Conservation (phyloP, 2,329 filamentous ascomycete genomes). For the Mollisiaceae sp. region DNA sequence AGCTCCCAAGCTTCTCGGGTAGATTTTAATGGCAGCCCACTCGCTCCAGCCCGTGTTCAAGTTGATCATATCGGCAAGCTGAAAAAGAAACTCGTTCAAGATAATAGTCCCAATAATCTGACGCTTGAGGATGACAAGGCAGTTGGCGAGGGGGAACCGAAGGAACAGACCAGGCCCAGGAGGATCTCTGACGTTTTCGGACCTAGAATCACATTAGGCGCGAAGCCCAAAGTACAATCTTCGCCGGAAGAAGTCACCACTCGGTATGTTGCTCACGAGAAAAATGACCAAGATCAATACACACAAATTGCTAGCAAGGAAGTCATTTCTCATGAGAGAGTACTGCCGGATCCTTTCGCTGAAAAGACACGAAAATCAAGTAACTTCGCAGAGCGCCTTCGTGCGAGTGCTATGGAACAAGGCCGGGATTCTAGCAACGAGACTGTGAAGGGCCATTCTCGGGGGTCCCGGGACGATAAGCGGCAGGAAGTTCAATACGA, state of each 20-base stretch:
- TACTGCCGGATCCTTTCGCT: slow-evolving; percentile 37
- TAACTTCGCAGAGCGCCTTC: slow-evolving; percentile 34
- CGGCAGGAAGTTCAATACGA: neutral
- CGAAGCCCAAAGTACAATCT: slow-evolving; percentile 34
- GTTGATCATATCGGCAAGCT: slow-evolving; percentile 29
- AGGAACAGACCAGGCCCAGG: slow-evolving; percentile 9
- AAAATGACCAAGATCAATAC: slow-evolving; percentile 33
- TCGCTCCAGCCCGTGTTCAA: slow-evolving; percentile 18
- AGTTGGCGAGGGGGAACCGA: neutral
- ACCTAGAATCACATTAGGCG: slow-evolving; percentile 28
- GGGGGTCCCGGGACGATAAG: neutral
- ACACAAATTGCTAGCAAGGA: slow-evolving; percentile 32
- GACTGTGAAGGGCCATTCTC: neutral
- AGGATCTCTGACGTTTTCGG: slow-evolving; percentile 30
- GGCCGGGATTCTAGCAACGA: neutral
- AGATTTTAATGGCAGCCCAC: slow-evolving; percentile 38
- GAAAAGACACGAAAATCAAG: slow-evolving; percentile 27
- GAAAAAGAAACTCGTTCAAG: slow-evolving; percentile 21
- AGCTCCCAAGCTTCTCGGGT: slow-evolving; percentile 37
- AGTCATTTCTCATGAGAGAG: slow-evolving; percentile 29
- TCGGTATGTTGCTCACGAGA: slow-evolving; percentile 40
- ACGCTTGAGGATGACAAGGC: neutral
- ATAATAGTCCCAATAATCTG: slow-evolving; percentile 3
- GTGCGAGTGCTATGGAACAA: slow-evolving; percentile 14
- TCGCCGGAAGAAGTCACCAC: slow-evolving; percentile 31